Base-by-base conservation (phyloP, 192 early-diverging fungal genomes). In the Geosiphon pyriformis region DNA sequence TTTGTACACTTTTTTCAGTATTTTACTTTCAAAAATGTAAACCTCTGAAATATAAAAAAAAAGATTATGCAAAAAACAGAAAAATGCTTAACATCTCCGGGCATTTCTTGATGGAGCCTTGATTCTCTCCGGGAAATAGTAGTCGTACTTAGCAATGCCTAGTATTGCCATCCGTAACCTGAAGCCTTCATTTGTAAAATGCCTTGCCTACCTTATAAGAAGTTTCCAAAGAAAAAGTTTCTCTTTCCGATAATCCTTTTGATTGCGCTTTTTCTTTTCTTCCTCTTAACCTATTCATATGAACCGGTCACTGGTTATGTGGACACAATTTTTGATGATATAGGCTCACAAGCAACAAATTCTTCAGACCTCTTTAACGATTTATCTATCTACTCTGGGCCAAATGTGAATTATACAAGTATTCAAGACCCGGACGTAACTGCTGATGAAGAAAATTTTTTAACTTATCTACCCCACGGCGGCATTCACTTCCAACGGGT, bases 401-500 rank as follows among this genome's bases (percentile, higher is more conserved):
- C 37, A 42, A 42, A 42, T 15, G 37, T 42, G 15, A 42, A 42
- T 15, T 42, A 42, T 15, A 10, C 37, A 15, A 42, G 37, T 42
- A 42, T 42, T 15, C 7, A 42, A 42, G 37, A 42, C 6, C 7
- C 6, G 37, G n/a, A n/a, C n/a, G n/a, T n/a, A n/a, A n/a, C n/a
- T n/a, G 15, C 37, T 10, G 37, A 31, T 22, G 23, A 59, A 29
- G 55, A 57, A 30, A 57, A 57, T n/a, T 57, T 29, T 29, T 58
- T 81, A 11, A 68, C 71, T 15, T 82, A 75, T 57, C 31, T 79
- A 33, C 77, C 77, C 27, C 78, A 82, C 32, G 73, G 75, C 32
- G 77, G 77, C 0, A 74, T 82, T 54, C 73, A 79, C 37, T 75
- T 79, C 42, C 80, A 82, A 59, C 73, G 77, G 22, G 77, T 72